phyloP scores from a whole-genome alignment of 2,329 filamentous ascomycete species.

The Fusarium bactridioides region DNA sequence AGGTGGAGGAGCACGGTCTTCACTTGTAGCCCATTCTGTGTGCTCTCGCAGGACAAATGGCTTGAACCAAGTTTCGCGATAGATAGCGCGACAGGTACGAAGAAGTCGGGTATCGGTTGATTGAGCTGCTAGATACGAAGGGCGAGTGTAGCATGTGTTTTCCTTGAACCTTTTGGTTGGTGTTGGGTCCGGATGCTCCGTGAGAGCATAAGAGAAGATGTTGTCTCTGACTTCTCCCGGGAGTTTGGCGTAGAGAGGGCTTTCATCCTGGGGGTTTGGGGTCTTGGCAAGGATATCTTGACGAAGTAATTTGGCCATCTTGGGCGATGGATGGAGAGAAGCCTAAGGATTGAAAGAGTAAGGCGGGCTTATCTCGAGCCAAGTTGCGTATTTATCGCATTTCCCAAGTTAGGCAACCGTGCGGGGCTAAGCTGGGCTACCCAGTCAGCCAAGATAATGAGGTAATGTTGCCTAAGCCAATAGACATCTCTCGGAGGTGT shows the following conservation, averaged over 20 bases:
- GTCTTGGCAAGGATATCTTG: not conserved
- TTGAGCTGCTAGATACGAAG: conserved; percentile 50
- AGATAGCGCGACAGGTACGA: conserved; percentile 52
- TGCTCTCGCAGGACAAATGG: conserved; percentile 52
- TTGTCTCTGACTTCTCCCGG: conserved; percentile 58
- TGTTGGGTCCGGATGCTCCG: conserved; percentile 48
- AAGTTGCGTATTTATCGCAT: not conserved
- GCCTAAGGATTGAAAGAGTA: not conserved
- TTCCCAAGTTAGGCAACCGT: conserved; percentile 9
- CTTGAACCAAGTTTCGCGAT: conserved; percentile 53
- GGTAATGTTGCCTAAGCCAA: not conserved
- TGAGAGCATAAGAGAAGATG: conserved; percentile 55
- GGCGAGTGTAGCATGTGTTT: conserved; percentile 50
- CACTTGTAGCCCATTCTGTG: conserved; percentile 47
- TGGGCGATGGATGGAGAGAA: not conserved
- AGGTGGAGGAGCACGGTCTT: conserved; percentile 43
- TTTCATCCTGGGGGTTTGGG: conserved; percentile 12
- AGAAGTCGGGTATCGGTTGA: conserved; percentile 50
- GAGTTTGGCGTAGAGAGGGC: conserved; percentile 48
- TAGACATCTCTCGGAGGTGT: not conserved
- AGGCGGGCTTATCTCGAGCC: not conserved
- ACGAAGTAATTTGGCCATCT: not conserved
- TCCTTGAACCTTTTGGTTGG: conserved; percentile 37
- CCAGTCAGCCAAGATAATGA: not conserved
- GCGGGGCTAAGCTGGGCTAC: conserved; percentile 6